Evolutionary conservation across 805 yeast genomes (phyloP).

Genomic region (Candida easanensis): DNA sequence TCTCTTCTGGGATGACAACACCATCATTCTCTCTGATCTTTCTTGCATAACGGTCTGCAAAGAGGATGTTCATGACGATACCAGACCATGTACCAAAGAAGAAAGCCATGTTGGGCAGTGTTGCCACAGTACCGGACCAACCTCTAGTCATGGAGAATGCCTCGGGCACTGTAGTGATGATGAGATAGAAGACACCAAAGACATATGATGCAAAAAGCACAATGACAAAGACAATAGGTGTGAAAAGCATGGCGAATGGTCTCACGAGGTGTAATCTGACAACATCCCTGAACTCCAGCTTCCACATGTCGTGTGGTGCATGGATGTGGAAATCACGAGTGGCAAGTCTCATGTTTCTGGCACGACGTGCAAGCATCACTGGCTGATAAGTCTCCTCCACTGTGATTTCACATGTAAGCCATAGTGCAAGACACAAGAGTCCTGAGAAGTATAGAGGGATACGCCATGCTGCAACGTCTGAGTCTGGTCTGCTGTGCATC

Average conservation of each 20-base stretch:
- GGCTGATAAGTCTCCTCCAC: conserved; percentile 19
- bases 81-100: conserved; percentile 37
- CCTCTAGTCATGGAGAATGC: conserved; percentile 31
- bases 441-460: conserved; percentile 55
- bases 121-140: conserved; percentile 31
- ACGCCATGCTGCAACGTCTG: conserved; percentile 48
- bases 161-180: conserved; percentile 42
- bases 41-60: conserved; percentile 30
- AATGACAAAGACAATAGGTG: conserved; percentile 37
- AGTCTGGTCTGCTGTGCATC: conserved; percentile 34
- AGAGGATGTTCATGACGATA: conserved; percentile 32
- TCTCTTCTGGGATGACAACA: conserved; percentile 55
- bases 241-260: conserved; percentile 20
- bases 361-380: conserved; percentile 12
- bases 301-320: conserved; percentile 20
- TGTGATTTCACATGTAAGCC: conserved; percentile 36
- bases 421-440: conserved; percentile 34
- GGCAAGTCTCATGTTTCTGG: conserved; percentile 11
- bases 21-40: conserved; percentile 41
- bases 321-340: conserved; percentile 15
- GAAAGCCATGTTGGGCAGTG: conserved; percentile 36
- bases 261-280: conserved; percentile 15
- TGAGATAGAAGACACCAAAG: conserved; percentile 45
- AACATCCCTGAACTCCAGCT: conserved; percentile 14
- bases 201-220: conserved; percentile 48